Evolutionary conservation across 306 rosid genomes (phyloP).

Genomic region (Styphnolobium japonicum): DNA sequence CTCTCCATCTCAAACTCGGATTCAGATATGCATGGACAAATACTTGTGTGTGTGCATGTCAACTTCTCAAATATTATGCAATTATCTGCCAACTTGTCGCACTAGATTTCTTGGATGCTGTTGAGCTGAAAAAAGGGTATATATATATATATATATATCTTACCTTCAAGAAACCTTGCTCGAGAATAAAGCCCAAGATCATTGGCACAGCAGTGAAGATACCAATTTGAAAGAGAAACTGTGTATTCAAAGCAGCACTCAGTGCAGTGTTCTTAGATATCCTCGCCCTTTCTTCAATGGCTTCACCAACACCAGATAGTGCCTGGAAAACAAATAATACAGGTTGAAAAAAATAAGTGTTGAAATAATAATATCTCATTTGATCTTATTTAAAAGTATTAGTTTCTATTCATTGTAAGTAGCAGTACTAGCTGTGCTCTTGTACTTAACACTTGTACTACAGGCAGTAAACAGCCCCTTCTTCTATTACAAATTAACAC

Average conservation of each 20-base stretch:
- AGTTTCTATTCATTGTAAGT: neutral
- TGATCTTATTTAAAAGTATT: neutral
- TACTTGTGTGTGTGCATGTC: neutral
- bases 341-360: neutral
- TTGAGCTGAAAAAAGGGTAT: neutral
- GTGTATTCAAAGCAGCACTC: constrained; percentile 71
- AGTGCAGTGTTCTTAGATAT: constrained; percentile 64
- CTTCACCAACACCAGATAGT: constrained; percentile 88
- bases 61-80: neutral
- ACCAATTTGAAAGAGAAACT: constrained; percentile 91
- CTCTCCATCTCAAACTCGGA: neutral
- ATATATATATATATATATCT: neutral
- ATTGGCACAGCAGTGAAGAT: constrained; percentile 88
- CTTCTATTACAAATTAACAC: neutral
- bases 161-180: constrained; percentile 88
- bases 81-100: neutral
- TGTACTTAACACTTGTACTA: neutral
- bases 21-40: neutral
- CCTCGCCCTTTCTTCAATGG: constrained; percentile 50
- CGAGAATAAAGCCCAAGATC: constrained; percentile 80
- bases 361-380: too few relatives aligned
- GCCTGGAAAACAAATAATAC: too few relatives aligned
- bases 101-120: neutral
- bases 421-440: neutral
- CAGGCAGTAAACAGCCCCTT: neutral